Evolutionary conservation across 495 filamentous ascomycete species (phyloP), one percentile per base, ranked within the genome.

Genomic region (Aspergillus sclerotiicarbonarius): DNA sequence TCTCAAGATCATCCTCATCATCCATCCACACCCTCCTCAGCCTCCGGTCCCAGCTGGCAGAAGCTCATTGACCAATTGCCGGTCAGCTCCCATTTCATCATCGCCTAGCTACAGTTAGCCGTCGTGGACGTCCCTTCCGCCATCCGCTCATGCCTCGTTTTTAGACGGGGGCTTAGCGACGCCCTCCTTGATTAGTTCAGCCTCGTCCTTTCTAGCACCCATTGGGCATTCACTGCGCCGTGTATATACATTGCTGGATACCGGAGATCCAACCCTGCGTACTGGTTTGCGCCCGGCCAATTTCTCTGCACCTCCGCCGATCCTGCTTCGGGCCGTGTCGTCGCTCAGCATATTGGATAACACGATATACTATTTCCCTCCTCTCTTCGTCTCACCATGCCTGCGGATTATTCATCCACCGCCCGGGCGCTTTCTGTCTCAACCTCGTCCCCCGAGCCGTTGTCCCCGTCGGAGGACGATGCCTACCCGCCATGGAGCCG

Each of bases 371-470:
- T 6, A 6, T 2, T 6, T 41, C 4, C 7, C 37, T n/a, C 37
- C 37, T n/a, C 13, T 41, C 37, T 6, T 41, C 37, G 25, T 15
- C 8, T n/a, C 37, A 41, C 46, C 15, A 83, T 84, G 79, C 79
- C 76, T 10, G 80, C 81, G 55, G 82, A 84, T 67, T 87, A 87
- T 71, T 56, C 73, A 53, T 85, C 84, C 47, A 85, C 84, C 18
- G 85, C 84, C 18, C 82, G 84, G 67, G 86, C 85, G 46, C 80
- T 89, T 39, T 82, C 87, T 50, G 71, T 88, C 8, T 82, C 85
- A 9, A 70, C 83, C 19, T 82, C 82, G 3, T 75, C 80, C 30
- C 66, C 76, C 48, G 78, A 75, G 57, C 60, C 58, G 51, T 56
- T 66, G 44, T 60, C 67, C 65, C 62, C 71, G 45, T 67, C 59